Evolutionary conservation across 2,329 filamentous ascomycete genomes (phyloP), one percentile per base, ranked within the genome.

Genomic region (Sclerotinia minor): DNA sequence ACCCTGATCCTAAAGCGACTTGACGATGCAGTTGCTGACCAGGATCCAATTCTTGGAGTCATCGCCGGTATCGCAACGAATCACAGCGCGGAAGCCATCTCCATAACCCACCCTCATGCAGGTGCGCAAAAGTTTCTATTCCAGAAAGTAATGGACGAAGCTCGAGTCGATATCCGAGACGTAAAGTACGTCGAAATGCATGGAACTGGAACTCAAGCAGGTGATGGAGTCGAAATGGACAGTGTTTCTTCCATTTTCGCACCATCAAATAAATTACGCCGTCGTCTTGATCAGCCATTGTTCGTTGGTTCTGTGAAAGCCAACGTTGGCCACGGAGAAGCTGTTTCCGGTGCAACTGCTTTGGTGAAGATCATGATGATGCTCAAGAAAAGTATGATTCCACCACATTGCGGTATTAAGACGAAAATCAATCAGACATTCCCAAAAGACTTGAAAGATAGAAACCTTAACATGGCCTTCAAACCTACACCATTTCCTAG

Each of bases 41-140:
- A 84, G 24, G 86, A 90, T 72, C 82, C 82, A 0, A 84, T 87
- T 65, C 80, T 83, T 7, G 83, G 81, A 9, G 79, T 87, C 41
- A 83, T 88, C 66, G 80, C 83, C 17, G 69, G 64, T 32, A 64
- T 64, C 5, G 50, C 52, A 21, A 79, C 83, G 49, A 87, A 87
- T 68, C 83, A 85, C 11, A 55, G 53, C 38, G 53, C 53, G 2
- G 53, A 55, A 55, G 53, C 53, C 21, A 13, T 55, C 35, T 55
- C 53, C 29, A 55, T 55, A 21, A 55, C 53, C 1, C 65, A 66
- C 29, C 68, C 68, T 15, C 68, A 69, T 32, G 57, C 55, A 29
- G 68, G 68, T n/a, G 59, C 68, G 11, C 68, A 69, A 54, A 59
- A 63, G 32, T 61, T 58, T 52, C 49, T 67, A 35, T 67, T 69